These are phyloP conservation scores for Candida easanensis DNA, from an alignment of 805 yeast species.

Conservation along the genomic window DNA sequence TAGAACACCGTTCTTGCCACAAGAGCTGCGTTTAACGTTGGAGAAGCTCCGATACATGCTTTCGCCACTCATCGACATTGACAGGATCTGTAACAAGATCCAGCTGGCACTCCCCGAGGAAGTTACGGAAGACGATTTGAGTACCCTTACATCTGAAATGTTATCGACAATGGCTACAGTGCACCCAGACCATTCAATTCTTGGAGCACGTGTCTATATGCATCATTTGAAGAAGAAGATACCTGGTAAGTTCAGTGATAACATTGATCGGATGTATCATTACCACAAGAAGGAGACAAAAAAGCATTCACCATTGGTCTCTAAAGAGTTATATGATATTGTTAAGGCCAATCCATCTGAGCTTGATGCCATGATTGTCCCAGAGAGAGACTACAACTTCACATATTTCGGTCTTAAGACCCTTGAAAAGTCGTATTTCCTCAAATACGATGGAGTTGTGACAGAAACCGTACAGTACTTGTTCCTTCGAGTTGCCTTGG, in stretches of 20 bases:
- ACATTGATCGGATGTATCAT: constrained; percentile 65
- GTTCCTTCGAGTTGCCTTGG: constrained; percentile 88
- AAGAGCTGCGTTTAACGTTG: constrained; percentile 1
- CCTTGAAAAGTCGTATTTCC: constrained; percentile 80
- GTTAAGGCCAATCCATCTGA: constrained; percentile 64
- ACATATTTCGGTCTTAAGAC: constrained; percentile 91
- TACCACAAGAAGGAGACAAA: constrained; percentile 82
- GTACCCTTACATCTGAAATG: constrained; percentile 88
- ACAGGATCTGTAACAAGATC: constrained; percentile 4
- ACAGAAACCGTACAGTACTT: constrained; percentile 91
- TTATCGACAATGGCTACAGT: constrained; percentile 97
- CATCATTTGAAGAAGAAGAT: constrained; percentile 95
- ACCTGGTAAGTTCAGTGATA: constrained; percentile 78
- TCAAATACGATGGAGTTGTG: constrained; percentile 60
- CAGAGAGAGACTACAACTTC: constrained; percentile 73
- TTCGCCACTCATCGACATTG: constrained; percentile 9
- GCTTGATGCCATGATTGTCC: constrained; percentile 70
- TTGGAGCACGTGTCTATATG: constrained; percentile 95
- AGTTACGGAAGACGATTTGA: constrained; percentile 49
- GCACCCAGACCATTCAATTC: constrained; percentile 95
- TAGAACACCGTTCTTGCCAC: constrained; percentile 4
- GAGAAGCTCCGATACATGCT: constrained; percentile 3
- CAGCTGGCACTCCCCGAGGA: constrained; percentile 10
- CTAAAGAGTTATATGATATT: constrained; percentile 59
- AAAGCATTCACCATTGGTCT: constrained; percentile 55